These are phyloP conservation scores for Pseudogymnoascus sp. DNA, from an alignment of 2,329 filamentous ascomycete genomes.

Conservation along the genomic window DNA sequence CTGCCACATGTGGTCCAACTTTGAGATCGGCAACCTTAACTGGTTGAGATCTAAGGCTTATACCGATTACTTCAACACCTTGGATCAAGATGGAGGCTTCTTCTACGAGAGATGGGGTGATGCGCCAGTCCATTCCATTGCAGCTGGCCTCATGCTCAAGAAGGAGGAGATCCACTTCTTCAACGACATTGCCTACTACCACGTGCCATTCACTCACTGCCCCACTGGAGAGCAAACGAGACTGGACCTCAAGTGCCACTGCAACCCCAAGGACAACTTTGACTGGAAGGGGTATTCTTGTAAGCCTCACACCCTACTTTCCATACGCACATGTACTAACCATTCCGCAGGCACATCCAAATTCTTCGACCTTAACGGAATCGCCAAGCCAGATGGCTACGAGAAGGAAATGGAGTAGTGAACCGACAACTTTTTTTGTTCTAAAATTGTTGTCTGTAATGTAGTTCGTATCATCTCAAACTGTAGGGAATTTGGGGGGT, in stretches of 20 bases:
- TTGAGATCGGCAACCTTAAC: slow-evolving; percentile 87
- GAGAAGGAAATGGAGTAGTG: slow-evolving; percentile 56
- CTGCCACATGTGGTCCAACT: slow-evolving; percentile 99
- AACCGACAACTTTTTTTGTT: not conserved
- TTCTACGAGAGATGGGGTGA: slow-evolving; percentile 99
- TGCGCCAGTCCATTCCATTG: slow-evolving; percentile 96
- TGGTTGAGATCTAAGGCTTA: slow-evolving; percentile 90
- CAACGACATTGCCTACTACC: slow-evolving; percentile 97
- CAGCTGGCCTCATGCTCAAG: slow-evolving; percentile 73
- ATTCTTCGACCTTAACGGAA: slow-evolving; percentile 74
- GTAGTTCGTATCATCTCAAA: not conserved
- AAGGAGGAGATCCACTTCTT: slow-evolving; percentile 98
- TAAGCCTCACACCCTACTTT: slow-evolving; percentile 40
- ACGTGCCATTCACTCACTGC: slow-evolving; percentile 96
- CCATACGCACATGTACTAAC: slow-evolving; percentile 4
- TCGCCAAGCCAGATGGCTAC: slow-evolving; percentile 79
- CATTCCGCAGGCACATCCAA: slow-evolving; percentile 61
- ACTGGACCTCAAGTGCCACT: slow-evolving; percentile 81
- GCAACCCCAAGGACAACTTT: slow-evolving; percentile 94
- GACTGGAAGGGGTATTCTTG: slow-evolving; percentile 99
- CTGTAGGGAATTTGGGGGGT: not conserved
- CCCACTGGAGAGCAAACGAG: slow-evolving; percentile 81
- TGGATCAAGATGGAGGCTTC: slow-evolving; percentile 90
- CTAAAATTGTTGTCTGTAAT: not conserved
- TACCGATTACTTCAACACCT: slow-evolving; percentile 77